Percentiles rank a stretch among this genome's conserved stretches.
Evolutionary conservation across 768 basidiomycete genomes (phyloP).

Genomic region (Tulasnella sp.): DNA sequence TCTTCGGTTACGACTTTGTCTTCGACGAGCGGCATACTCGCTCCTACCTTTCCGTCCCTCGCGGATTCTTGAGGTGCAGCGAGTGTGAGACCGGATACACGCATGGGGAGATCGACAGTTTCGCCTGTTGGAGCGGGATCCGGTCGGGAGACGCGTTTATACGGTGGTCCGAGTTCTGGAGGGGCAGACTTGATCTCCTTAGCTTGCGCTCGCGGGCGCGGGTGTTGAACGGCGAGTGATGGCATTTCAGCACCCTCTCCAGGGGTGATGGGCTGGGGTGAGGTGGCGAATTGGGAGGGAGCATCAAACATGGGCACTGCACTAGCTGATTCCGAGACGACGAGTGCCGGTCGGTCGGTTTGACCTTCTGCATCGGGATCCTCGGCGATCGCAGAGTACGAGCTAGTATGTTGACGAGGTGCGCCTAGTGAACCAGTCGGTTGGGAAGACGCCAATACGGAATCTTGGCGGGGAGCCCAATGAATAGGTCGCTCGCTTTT

Average conservation of each 20-base stretch:
- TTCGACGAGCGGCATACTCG: neutral
- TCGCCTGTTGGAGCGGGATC: neutral
- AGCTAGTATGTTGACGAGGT: neutral
- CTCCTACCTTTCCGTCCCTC: neutral
- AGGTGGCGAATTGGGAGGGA: neutral
- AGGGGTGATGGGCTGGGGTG: neutral
- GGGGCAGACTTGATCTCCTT: neutral
- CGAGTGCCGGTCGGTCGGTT: neutral
- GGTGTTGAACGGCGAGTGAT: neutral
- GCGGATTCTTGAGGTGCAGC: neutral
- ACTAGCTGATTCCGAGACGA: neutral
- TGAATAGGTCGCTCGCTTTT: constrained; percentile 11
- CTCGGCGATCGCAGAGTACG: constrained; percentile 12
- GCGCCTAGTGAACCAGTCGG: neutral
- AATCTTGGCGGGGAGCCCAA: neutral
- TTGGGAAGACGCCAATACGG: neutral
- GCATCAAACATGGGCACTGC: constrained; percentile 8
- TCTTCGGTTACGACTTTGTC: constrained; percentile 11
- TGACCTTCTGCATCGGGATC: neutral
- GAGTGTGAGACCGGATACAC: neutral
- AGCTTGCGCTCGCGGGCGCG: neutral
- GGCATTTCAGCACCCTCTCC: neutral
- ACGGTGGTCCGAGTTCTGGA: constrained; percentile 9
- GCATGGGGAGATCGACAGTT: neutral
- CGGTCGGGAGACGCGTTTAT: neutral